A percentile compares a stretch with the other conserved stretches of the same genome.
phyloP scores from a whole-genome alignment of 805 yeast genomes.

The Lipomyces spencermartinsiae region DNA sequence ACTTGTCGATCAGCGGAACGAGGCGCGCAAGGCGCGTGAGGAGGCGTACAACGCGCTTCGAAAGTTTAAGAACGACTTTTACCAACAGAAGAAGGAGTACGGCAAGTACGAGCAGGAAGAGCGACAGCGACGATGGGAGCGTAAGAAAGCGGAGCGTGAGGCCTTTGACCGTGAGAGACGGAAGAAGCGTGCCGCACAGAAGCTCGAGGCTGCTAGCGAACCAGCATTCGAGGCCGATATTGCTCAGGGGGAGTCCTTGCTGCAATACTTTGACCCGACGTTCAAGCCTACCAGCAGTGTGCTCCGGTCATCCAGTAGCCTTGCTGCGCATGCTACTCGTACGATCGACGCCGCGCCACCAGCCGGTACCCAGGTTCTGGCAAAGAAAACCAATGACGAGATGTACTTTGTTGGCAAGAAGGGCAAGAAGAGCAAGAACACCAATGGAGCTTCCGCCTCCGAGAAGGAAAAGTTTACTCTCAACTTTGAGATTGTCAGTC shows the following conservation, averaged over 20 bases:
- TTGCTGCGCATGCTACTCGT: slow-evolving; percentile 38
- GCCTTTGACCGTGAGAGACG: slow-evolving; percentile 52
- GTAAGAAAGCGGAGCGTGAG: slow-evolving; percentile 64
- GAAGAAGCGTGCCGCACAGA: slow-evolving; percentile 68
- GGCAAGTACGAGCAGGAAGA: slow-evolving; percentile 71
- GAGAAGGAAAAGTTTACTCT: slow-evolving; percentile 61
- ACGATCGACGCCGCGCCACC: slow-evolving; percentile 41
- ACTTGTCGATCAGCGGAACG: slow-evolving; percentile 69
- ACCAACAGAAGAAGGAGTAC: slow-evolving; percentile 71
- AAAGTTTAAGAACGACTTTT: slow-evolving; percentile 72
- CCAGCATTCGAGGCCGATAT: slow-evolving; percentile 90
- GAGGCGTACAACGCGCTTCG: slow-evolving; percentile 65
- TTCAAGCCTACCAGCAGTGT: slow-evolving; percentile 57
- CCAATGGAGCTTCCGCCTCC: slow-evolving; percentile 23
- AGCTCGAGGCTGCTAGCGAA: slow-evolving; percentile 68
- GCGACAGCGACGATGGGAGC: slow-evolving; percentile 62
- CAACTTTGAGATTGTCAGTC: slow-evolving; percentile 79
- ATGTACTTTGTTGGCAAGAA: slow-evolving; percentile 58
- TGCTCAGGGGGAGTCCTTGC: slow-evolving; percentile 71
- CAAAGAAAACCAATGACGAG: slow-evolving; percentile 68
- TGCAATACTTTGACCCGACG: slow-evolving; percentile 77
- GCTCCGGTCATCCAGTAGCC: slow-evolving; percentile 9
- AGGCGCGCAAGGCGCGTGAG: slow-evolving; percentile 70
- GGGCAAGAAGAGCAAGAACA: slow-evolving; percentile 44
- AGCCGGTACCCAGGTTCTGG: slow-evolving; percentile 59